phyloP scores from a whole-genome alignment of 2,329 filamentous ascomycete genomes.

The Fusarium hostae region DNA sequence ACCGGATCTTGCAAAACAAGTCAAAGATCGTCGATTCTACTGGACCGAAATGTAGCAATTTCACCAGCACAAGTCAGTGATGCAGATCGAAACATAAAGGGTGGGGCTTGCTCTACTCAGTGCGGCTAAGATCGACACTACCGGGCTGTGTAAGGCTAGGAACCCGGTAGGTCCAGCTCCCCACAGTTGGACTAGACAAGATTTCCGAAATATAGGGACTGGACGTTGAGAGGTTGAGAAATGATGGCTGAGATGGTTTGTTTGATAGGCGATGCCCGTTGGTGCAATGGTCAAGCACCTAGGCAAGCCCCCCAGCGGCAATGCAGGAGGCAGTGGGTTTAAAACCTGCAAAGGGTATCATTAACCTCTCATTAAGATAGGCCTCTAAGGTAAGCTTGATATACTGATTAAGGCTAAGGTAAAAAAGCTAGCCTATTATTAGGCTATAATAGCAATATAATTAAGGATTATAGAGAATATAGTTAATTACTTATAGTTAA shows the following conservation, averaged over 20 bases:
- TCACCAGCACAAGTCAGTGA: not conserved
- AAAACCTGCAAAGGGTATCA: too few species aligned
- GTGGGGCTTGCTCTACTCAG: not conserved
- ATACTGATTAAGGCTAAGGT: too few species aligned
- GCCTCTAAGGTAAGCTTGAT: too few species aligned
- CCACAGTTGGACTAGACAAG: not conserved
- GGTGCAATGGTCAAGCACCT: too few species aligned
- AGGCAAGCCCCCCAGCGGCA: too few species aligned
- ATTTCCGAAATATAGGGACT: not conserved
- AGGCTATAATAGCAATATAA: too few species aligned
- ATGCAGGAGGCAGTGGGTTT: too few species aligned
- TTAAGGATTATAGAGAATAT: too few species aligned
- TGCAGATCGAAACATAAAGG: not conserved
- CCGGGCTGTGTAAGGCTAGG: not conserved
- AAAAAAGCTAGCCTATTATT: too few species aligned
- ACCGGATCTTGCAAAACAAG: not conserved
- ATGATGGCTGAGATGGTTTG: not conserved
- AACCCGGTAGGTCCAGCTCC: not conserved
- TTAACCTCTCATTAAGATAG: too few species aligned
- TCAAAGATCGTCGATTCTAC: not conserved
- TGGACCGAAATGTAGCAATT: not conserved
- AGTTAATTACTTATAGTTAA: too few species aligned
- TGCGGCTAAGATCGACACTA: conserved; percentile 1
- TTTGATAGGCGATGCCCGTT: not conserved
- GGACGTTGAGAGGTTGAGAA: not conserved